These are phyloP conservation scores for Cytospora chrysosperma DNA, from an alignment of 2,329 filamentous ascomycete genomes.

Conservation along the genomic window DNA sequence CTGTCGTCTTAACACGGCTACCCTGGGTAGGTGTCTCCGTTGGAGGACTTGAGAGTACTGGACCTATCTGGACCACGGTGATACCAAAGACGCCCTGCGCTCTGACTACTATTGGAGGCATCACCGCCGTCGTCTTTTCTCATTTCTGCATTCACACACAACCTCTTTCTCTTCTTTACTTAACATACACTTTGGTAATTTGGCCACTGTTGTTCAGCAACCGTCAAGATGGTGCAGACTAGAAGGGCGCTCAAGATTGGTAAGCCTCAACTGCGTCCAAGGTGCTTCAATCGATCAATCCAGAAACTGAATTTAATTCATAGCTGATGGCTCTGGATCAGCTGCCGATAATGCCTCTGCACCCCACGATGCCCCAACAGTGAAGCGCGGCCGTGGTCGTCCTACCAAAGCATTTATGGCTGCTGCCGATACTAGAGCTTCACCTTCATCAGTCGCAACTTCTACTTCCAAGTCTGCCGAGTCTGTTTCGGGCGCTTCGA, in stretches of 20 bases:
- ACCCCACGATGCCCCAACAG: neutral
- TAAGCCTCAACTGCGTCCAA: neutral
- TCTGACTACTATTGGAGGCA: neutral
- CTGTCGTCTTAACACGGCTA: neutral
- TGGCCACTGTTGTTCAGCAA: neutral
- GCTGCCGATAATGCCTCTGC: neutral
- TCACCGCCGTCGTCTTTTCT: neutral
- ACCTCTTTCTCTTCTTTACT: too few species aligned
- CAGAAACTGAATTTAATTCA: conserved; percentile 4
- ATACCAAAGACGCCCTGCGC: neutral
- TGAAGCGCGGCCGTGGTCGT: conserved; percentile 33
- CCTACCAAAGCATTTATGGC: conserved; percentile 29
- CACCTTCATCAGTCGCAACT: conserved; percentile 38
- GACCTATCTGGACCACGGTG: neutral
- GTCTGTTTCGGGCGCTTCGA: conserved; percentile 36
- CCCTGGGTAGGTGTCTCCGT: neutral
- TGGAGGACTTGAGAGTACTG: neutral
- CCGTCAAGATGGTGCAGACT: conserved; percentile 19
- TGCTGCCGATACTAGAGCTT: conserved; percentile 29
- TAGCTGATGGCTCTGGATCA: conserved; percentile 3
- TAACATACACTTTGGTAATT: neutral
- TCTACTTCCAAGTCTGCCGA: conserved; percentile 36
- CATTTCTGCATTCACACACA: neutral
- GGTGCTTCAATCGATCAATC: neutral
- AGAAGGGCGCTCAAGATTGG: conserved; percentile 14